Evolutionary conservation across 345 rosid species (phyloP).

Genomic region (Acer negundo): DNA sequence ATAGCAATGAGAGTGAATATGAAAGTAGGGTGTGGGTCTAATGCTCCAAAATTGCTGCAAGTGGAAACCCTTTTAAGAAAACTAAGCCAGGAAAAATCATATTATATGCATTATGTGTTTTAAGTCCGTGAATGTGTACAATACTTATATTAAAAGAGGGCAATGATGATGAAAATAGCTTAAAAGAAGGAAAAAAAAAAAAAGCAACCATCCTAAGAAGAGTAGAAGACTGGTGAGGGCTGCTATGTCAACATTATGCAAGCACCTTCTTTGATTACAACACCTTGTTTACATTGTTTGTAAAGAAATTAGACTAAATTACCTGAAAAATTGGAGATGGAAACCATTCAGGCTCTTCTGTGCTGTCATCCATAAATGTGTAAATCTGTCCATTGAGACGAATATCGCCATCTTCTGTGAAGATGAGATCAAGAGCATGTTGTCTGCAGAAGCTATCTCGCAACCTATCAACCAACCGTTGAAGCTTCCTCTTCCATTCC

Average conservation of each 20-base stretch:
- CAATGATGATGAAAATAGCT: too few relatives aligned
- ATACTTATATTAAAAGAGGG: too few relatives aligned
- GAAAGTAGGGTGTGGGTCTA: background rate
- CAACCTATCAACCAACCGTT: constrained; percentile 70
- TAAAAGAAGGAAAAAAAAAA: too few relatives aligned
- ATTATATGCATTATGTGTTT: too few relatives aligned
- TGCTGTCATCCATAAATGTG: constrained; percentile 53
- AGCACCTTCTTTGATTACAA: background rate
- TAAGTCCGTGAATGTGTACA: too few relatives aligned
- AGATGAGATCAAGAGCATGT: constrained; percentile 86
- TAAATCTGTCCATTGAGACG: constrained; percentile 62
- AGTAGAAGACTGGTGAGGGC: too few relatives aligned
- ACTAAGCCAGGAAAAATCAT: too few relatives aligned
- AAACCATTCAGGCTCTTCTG: constrained; percentile 84
- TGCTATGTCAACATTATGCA: background rate
- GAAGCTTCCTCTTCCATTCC: constrained; percentile 87
- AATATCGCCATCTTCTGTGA: constrained; percentile 79
- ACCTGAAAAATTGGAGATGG: constrained; percentile 83
- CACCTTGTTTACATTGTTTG: too few relatives aligned
- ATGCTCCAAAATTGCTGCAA: background rate
- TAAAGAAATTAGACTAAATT: background rate
- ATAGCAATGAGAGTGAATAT: background rate
- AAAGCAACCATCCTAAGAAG: too few relatives aligned
- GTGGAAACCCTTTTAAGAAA: too few relatives aligned
- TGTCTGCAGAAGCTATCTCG: constrained; percentile 94